A percentile compares a stretch with the other conserved stretches of the same genome.
Conservation (phyloP, 805 yeast species). For the Yarrowia sp. region DNA sequence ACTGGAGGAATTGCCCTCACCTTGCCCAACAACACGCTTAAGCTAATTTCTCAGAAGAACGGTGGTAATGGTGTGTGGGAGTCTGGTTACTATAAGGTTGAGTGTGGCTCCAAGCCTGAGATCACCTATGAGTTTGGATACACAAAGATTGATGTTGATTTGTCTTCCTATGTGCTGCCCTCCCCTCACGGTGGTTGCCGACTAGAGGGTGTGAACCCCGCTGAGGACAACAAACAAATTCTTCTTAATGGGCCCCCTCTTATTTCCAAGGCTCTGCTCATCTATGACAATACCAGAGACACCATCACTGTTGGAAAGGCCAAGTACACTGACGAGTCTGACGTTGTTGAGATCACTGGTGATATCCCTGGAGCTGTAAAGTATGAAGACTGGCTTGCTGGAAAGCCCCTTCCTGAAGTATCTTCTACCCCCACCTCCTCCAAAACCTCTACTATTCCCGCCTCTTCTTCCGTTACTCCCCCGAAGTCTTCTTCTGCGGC, state of each 20-base stretch:
- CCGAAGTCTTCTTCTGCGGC: background rate
- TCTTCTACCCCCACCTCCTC: background rate
- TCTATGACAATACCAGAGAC: background rate
- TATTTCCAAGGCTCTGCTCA: background rate
- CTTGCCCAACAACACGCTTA: background rate
- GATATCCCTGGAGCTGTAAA: background rate
- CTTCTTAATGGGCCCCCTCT: background rate
- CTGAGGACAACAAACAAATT: background rate
- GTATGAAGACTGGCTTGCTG: background rate
- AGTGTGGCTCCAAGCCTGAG: background rate
- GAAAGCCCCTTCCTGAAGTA: background rate
- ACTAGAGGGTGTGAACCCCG: background rate
- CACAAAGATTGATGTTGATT: background rate
- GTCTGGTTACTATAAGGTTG: background rate
- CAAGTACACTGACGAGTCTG: background rate
- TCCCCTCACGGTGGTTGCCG: background rate
- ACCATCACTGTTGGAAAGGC: background rate
- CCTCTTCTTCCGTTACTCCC: background rate
- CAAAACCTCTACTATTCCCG: background rate
- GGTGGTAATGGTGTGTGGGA: background rate
- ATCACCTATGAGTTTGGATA: background rate
- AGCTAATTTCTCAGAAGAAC: background rate
- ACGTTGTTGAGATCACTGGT: background rate
- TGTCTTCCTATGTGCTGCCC: background rate
- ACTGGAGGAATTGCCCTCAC: background rate